phyloP scores from a whole-genome alignment of 176 grass and related monocot species.

The Carex parvula region DNA sequence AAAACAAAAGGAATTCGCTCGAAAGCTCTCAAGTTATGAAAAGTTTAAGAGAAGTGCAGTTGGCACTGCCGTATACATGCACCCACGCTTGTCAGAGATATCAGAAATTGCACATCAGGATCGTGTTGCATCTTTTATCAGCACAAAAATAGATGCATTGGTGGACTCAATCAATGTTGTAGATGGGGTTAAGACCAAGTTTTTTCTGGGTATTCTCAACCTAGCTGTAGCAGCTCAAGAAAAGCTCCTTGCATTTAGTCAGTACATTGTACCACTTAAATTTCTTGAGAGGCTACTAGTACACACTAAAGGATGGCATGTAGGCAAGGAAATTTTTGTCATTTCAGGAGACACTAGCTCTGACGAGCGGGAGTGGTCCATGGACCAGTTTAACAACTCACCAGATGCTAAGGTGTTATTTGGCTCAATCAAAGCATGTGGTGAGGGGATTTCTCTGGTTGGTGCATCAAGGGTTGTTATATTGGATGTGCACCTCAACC shows the following conservation, averaged over 20 bases:
- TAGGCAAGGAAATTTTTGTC: slow-evolving; percentile 84
- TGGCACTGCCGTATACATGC: slow-evolving; percentile 63
- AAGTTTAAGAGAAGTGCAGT: slow-evolving; percentile 72
- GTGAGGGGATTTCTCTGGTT: slow-evolving; percentile 86
- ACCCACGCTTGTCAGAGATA: slow-evolving; percentile 63
- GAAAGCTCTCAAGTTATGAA: slow-evolving; percentile 50
- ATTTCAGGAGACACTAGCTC: slow-evolving; percentile 65
- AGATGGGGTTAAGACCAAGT: slow-evolving; percentile 85
- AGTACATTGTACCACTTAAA: slow-evolving; percentile 78
- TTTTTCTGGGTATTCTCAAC: slow-evolving; percentile 76
- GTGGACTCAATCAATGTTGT: slow-evolving; percentile 41
- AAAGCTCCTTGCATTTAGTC: slow-evolving; percentile 83
- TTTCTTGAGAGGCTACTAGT: slow-evolving; percentile 88
- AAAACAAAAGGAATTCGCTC: slow-evolving; percentile 53
- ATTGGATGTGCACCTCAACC: slow-evolving; percentile 91
- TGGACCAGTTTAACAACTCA: slow-evolving; percentile 82
- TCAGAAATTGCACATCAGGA: slow-evolving; percentile 61
- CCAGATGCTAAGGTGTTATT: slow-evolving; percentile 81
- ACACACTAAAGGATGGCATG: slow-evolving; percentile 69
- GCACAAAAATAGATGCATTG: slow-evolving; percentile 48
- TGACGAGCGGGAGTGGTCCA: slow-evolving; percentile 70
- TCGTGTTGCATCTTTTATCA: slow-evolving; percentile 38
- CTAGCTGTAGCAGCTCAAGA: slow-evolving; percentile 73
- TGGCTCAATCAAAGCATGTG: slow-evolving; percentile 95
- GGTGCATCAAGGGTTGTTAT: slow-evolving; percentile 85